Evolutionary conservation across 2,329 filamentous ascomycete species (phyloP).

Genomic region (Aureobasidium sp.): DNA sequence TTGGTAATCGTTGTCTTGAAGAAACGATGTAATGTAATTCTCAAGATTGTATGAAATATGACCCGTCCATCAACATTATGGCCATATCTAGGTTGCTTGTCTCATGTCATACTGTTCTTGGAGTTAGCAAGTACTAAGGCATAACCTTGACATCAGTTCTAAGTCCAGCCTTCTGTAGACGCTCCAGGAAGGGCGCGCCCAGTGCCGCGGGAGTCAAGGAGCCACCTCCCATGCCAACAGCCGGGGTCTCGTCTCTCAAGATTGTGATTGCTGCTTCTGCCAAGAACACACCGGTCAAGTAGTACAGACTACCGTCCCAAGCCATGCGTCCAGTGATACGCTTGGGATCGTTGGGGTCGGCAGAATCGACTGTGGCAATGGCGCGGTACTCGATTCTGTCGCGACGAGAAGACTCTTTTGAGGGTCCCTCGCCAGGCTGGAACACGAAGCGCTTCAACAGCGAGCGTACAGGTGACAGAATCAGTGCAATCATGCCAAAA

Average conservation of each 20-base stretch:
- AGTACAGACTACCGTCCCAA: slow-evolving; percentile 55
- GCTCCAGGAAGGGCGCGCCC: slow-evolving; percentile 57
- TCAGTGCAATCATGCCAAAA: slow-evolving; percentile 37
- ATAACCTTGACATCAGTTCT: slow-evolving; percentile 43
- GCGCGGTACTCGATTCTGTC: slow-evolving; percentile 50
- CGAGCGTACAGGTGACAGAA: slow-evolving; percentile 45
- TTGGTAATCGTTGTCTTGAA: slow-evolving; percentile 16
- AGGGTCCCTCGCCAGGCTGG: slow-evolving; percentile 40
- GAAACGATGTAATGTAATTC: neutral
- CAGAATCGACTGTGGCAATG: slow-evolving; percentile 52
- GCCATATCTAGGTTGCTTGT: too few relatives aligned
- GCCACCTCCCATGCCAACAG: slow-evolving; percentile 52
- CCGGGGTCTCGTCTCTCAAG: slow-evolving; percentile 46
- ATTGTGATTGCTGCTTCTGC: slow-evolving; percentile 57
- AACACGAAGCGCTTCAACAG: slow-evolving; percentile 38
- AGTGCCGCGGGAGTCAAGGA: slow-evolving; percentile 64
- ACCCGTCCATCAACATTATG: too few relatives aligned
- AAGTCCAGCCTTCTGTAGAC: slow-evolving; percentile 53
- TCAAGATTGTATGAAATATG: neutral
- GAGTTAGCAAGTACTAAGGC: slow-evolving; percentile 15
- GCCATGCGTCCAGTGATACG: slow-evolving; percentile 48
- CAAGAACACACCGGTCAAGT: slow-evolving; percentile 56
- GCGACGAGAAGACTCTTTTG: neutral
- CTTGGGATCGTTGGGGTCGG: slow-evolving; percentile 35
- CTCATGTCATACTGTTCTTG: too few relatives aligned